phyloP scores from a whole-genome alignment of 352 stramenopile species.

The Thalassiosira pacifica region DNA sequence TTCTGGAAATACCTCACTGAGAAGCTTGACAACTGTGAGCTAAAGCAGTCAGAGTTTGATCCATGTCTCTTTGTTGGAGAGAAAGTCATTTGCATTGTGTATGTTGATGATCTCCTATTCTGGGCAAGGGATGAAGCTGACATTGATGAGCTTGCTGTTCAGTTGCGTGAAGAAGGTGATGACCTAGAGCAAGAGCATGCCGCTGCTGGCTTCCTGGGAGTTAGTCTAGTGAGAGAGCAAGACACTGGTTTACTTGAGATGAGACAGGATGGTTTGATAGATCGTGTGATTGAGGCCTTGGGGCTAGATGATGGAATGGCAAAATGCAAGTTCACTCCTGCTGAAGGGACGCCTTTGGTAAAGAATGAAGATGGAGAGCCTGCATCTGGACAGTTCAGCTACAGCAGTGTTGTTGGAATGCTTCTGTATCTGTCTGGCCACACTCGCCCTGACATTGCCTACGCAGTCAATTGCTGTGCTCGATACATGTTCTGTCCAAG shows the following conservation, averaged over 20 bases:
- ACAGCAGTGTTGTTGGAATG: conserved; percentile 70
- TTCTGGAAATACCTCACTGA: conserved; percentile 52
- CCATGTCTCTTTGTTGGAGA: conserved; percentile 69
- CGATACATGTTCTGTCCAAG: conserved; percentile 17
- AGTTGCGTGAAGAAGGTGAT: conserved; percentile 40
- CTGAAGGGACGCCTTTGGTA: neutral
- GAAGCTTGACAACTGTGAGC: conserved; percentile 17
- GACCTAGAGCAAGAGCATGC: conserved; percentile 57
- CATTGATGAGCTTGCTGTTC: conserved; percentile 50
- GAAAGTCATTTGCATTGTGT: conserved; percentile 52
- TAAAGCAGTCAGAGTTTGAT: conserved; percentile 48
- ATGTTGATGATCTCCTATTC: conserved; percentile 72
- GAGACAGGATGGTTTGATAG: conserved; percentile 60
- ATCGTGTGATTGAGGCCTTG: conserved; percentile 61
- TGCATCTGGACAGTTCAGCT: conserved; percentile 47
- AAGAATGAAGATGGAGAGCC: conserved; percentile 24
- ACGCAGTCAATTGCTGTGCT: neutral
- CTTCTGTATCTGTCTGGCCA: conserved; percentile 66
- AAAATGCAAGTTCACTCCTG: conserved; percentile 40
- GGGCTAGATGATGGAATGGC: too few relatives aligned
- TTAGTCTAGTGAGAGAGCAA: conserved; percentile 52
- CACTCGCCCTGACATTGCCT: conserved; percentile 59
- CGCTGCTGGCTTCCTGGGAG: conserved; percentile 70
- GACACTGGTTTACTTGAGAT: conserved; percentile 39
- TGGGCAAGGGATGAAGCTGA: conserved; percentile 24